Evolutionary conservation across 2,329 filamentous ascomycete genomes (phyloP).

Genomic region (Fusarium newnesense): DNA sequence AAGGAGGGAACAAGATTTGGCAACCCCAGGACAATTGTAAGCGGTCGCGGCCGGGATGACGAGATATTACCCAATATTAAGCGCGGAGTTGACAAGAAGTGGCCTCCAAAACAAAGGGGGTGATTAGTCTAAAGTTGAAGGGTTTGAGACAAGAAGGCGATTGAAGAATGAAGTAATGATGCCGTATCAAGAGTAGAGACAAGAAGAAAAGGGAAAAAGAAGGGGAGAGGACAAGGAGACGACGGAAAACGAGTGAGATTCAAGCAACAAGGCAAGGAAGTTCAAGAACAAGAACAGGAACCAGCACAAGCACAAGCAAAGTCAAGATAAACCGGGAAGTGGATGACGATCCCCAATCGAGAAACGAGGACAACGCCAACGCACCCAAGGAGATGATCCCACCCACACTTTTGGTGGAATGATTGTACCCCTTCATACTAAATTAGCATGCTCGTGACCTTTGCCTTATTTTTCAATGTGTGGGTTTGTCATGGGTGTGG

Average conservation of each 20-base stretch:
- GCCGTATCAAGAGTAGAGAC: slow-evolving; percentile 7
- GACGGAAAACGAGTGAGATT: slow-evolving; percentile 27
- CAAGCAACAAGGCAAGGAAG: slow-evolving; percentile 19
- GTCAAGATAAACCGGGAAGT: slow-evolving; percentile 38
- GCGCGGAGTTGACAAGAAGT: slow-evolving; percentile 20
- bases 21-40: slow-evolving; percentile 25
- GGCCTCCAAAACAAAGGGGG: slow-evolving; percentile 30
- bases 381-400: slow-evolving; percentile 29
- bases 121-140: slow-evolving; percentile 21
- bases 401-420: slow-evolving; percentile 16
- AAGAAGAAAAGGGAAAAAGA: slow-evolving; percentile 2
- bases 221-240: slow-evolving; percentile 16
- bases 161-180: slow-evolving; percentile 17
- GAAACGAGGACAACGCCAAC: slow-evolving; percentile 16
- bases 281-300: slow-evolving; percentile 6
- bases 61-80: slow-evolving; percentile 35
- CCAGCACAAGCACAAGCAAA: slow-evolving; percentile 13
- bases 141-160: slow-evolving; percentile 13
- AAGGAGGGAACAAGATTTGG: slow-evolving; percentile 32
- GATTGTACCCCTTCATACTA: slow-evolving; percentile 19
- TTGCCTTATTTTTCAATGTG: slow-evolving; percentile 11
- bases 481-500: slow-evolving; percentile 14
- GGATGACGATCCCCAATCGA: slow-evolving; percentile 44
- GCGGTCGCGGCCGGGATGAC: slow-evolving; percentile 29
- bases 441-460: slow-evolving; percentile 22